phyloP scores from a whole-genome alignment of 202 grass and related monocot species.

The Panicum hallii region DNA sequence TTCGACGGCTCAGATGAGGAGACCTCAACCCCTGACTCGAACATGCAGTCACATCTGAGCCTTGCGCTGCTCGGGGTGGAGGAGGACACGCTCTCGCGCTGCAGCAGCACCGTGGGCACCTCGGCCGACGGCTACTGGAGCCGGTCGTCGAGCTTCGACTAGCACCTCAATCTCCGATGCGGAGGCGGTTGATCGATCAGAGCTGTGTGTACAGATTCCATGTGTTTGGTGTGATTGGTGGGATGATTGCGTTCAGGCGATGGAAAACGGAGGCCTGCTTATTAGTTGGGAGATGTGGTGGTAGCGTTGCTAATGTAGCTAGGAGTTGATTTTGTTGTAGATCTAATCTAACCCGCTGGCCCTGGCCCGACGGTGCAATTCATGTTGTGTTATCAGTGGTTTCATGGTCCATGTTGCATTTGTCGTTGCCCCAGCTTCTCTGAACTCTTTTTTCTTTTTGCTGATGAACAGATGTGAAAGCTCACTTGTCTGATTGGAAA shows the following conservation, averaged over 20 bases:
- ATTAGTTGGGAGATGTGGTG: slow-evolving; percentile 27
- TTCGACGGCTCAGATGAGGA: slow-evolving; percentile 71
- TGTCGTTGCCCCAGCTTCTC: not conserved
- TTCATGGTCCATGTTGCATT: slow-evolving; percentile 26
- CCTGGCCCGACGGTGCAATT: slow-evolving; percentile 8
- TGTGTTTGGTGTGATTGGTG: slow-evolving; percentile 15
- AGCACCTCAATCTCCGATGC: not conserved
- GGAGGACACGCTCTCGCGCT: slow-evolving; percentile 75
- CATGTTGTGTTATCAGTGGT: not conserved
- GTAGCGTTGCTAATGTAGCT: slow-evolving; percentile 43
- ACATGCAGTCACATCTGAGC: slow-evolving; percentile 82
- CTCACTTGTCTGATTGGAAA: not conserved
- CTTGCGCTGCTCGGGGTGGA: slow-evolving; percentile 88
- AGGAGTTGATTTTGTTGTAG: slow-evolving; percentile 33
- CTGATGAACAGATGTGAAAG: not conserved
- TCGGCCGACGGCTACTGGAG: slow-evolving; percentile 91
- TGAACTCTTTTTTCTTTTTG: not conserved
- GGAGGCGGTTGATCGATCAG: not conserved
- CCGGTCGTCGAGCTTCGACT: slow-evolving; percentile 83
- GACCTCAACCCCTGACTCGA: slow-evolving; percentile 30
- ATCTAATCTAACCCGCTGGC: slow-evolving; percentile 46
- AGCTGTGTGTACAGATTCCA: slow-evolving; percentile 25
- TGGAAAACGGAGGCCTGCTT: slow-evolving; percentile 15
- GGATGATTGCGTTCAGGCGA: not conserved
- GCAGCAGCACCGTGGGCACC: slow-evolving; percentile 79